Conservation (phyloP, 2,329 filamentous ascomycete genomes). For the Trichoderma guizhouense region DNA sequence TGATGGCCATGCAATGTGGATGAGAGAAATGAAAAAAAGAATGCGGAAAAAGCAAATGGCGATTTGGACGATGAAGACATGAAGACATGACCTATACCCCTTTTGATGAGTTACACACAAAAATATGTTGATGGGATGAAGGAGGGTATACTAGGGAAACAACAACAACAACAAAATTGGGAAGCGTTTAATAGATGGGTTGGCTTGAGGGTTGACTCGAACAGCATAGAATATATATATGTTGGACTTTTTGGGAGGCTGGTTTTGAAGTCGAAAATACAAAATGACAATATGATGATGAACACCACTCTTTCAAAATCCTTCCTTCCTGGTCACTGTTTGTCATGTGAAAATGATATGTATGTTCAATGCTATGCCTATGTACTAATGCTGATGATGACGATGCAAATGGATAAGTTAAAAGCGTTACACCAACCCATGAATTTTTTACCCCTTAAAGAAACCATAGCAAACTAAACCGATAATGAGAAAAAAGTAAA, state of each 20-base stretch:
- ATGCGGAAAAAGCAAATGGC: background rate
- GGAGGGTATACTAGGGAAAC: slow-evolving; percentile 7
- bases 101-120: slow-evolving; percentile 13
- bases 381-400: background rate
- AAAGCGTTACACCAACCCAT: background rate
- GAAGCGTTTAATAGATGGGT: slow-evolving; percentile 15
- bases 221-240: background rate
- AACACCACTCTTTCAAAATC: background rate
- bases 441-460: background rate
- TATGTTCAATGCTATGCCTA: background rate
- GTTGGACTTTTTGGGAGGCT: background rate
- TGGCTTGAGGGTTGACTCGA: background rate
- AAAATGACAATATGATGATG: background rate
- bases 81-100: slow-evolving; percentile 19
- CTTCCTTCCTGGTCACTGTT: background rate
- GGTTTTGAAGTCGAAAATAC: background rate
- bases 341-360: background rate
- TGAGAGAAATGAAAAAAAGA: background rate
- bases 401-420: background rate
- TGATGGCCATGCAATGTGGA: background rate
- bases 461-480: background rate
- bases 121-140: background rate
- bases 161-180: background rate
- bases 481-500: background rate
- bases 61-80: slow-evolving; percentile 19